Percentiles rank a stretch among this genome's conserved stretches.
Conservation (phyloP, 2,329 filamentous ascomycete species). For the Fusarium transvaalense region DNA sequence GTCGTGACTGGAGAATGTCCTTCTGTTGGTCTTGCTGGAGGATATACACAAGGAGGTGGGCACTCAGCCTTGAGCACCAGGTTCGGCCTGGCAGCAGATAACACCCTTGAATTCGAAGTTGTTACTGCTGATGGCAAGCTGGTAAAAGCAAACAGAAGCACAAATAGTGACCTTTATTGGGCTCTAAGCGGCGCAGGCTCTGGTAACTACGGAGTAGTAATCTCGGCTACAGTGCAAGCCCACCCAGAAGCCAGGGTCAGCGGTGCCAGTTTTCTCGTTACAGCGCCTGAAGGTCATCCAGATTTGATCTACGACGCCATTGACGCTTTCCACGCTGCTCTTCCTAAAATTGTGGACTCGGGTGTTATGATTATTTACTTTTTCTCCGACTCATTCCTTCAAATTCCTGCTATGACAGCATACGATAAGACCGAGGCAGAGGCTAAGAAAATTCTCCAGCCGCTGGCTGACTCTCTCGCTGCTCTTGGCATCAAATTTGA, state of each 20-base stretch:
- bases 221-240: conserved; percentile 66
- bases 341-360: conserved; percentile 57
- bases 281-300: conserved; percentile 6
- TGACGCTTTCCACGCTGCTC: conserved; percentile 43
- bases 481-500: conserved; percentile 25
- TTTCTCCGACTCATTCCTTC: conserved; percentile 23
- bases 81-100: conserved; percentile 71
- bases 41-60: conserved; percentile 70
- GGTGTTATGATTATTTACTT: conserved; percentile 61
- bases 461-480: conserved; percentile 29
- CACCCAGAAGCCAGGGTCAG: conserved; percentile 56
- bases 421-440: conserved; percentile 59
- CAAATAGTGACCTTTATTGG: conserved; percentile 72
- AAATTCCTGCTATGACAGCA: conserved; percentile 55
- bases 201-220: conserved; percentile 69
- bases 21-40: conserved; percentile 69
- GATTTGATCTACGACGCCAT: conserved; percentile 37
- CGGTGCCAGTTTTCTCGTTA: conserved; percentile 48
- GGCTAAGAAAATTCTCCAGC: conserved; percentile 56
- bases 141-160: conserved; percentile 59
- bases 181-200: conserved; percentile 70
- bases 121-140: conserved; percentile 63
- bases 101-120: conserved; percentile 67
- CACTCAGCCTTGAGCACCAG: conserved; percentile 64
- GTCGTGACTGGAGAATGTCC: conserved; percentile 68